Evolutionary conservation across 176 grass and related monocot genomes (phyloP).

Genomic region (Carex myosuroides): DNA sequence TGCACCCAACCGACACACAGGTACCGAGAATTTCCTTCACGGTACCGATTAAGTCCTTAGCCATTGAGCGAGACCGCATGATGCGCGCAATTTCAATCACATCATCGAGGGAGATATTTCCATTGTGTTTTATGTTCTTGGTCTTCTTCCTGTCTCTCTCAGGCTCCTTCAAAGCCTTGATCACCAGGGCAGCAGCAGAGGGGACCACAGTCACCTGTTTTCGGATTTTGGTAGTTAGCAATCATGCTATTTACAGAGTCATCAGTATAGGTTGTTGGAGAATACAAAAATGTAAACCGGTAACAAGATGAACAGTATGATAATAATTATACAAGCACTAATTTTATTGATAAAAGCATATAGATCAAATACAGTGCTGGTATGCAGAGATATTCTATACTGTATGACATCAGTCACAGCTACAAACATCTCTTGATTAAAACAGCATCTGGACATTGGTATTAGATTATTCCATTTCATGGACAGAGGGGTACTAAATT

Average conservation of each 20-base stretch:
- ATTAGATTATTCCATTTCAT: background rate
- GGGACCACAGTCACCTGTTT: constrained; percentile 53
- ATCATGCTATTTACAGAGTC: background rate
- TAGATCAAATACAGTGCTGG: background rate
- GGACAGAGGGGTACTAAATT: background rate
- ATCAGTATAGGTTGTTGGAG: background rate
- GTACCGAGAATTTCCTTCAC: constrained; percentile 79
- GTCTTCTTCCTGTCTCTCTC: constrained; percentile 82
- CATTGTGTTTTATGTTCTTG: constrained; percentile 74
- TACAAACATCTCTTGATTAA: background rate
- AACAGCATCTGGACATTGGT: background rate
- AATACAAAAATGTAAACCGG: background rate
- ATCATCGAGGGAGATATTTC: constrained; percentile 73
- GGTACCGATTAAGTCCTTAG: constrained; percentile 56
- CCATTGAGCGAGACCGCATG: constrained; percentile 66
- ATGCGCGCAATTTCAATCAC: constrained; percentile 61
- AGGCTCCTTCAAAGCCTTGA: constrained; percentile 79
- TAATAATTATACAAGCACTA: too few species aligned
- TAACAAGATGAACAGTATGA: background rate
- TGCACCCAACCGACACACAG: constrained; percentile 76
- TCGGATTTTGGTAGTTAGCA: background rate
- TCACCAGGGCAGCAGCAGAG: constrained; percentile 72
- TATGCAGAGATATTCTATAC: background rate
- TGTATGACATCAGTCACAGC: background rate
- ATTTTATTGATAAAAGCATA: background rate